A percentile compares a stretch with the other conserved stretches of the same genome.
These are phyloP conservation scores for Fusarium pseudoanthophilum DNA, from an alignment of 2,329 filamentous ascomycete species.

Conservation along the genomic window DNA sequence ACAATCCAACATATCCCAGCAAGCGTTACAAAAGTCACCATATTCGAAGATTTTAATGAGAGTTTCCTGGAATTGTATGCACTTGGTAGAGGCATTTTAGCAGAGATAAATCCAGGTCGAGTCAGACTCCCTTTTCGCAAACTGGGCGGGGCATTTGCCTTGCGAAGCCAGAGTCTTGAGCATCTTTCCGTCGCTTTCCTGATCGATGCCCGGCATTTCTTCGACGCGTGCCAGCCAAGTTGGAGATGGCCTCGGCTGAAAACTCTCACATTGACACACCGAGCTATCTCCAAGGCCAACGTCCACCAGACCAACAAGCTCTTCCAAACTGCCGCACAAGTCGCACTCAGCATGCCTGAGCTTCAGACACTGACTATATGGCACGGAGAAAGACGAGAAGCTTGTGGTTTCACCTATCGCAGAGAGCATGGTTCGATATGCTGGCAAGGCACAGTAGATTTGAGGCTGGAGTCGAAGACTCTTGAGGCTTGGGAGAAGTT, in stretches of 20 bases:
- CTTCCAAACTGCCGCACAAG: not conserved
- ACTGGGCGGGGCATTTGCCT: not conserved
- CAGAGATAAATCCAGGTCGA: not conserved
- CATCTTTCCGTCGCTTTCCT: constrained; percentile 17
- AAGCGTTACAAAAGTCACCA: constrained; percentile 37
- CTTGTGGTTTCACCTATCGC: constrained; percentile 17
- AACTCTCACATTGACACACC: not conserved
- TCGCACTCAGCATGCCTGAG: constrained; percentile 11
- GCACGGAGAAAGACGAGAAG: constrained; percentile 17
- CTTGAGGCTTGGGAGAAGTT: constrained; percentile 1
- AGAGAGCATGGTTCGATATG: not conserved
- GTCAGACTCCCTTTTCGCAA: not conserved
- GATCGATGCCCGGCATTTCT: constrained; percentile 3
- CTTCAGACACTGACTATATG: constrained; percentile 19
- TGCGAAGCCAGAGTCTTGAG: not conserved
- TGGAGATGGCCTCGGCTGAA: constrained; percentile 2
- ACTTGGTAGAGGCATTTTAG: not conserved
- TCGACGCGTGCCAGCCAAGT: not conserved
- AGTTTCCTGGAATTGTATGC: constrained; percentile 9
- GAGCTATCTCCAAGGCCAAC: not conserved
- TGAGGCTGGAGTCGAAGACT: not conserved
- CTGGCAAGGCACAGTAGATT: constrained; percentile 20
- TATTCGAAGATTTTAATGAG: constrained; percentile 36
- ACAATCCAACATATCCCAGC: not conserved
- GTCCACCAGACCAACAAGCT: not conserved